A percentile compares a stretch with the other conserved stretches of the same genome.
Conservation (phyloP, 164 flowering plant genomes). For the Piper betle region DNA sequence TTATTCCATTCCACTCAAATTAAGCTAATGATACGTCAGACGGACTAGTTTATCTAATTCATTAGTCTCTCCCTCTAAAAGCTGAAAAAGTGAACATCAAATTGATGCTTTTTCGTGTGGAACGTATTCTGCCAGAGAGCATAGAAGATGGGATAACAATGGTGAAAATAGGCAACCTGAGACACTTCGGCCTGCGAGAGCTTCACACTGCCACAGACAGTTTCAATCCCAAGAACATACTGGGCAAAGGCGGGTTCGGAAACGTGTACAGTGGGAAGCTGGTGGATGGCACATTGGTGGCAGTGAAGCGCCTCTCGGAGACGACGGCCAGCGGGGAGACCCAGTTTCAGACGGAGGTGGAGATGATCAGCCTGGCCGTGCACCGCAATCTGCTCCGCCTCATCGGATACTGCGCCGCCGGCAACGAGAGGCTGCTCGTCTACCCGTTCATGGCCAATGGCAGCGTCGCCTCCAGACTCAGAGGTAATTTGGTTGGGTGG, state of each 20-base stretch:
- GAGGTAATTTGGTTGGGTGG: constrained; percentile 6
- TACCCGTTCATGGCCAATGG: constrained; percentile 95
- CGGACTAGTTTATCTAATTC: too few relatives aligned
- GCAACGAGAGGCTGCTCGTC: constrained; percentile 61
- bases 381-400: constrained; percentile 70
- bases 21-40: too few relatives aligned
- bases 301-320: constrained; percentile 77
- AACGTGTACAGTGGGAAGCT: constrained; percentile 76
- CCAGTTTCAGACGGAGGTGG: constrained; percentile 75
- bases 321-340: constrained; percentile 40
- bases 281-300: constrained; percentile 59
- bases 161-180: constrained; percentile 57
- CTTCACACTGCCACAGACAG: constrained; percentile 75
- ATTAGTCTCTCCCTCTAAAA: too few relatives aligned
- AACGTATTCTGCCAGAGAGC: constrained; percentile 28
- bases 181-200: constrained; percentile 54
- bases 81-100: too few relatives aligned
- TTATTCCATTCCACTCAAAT: too few relatives aligned
- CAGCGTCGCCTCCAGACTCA: constrained; percentile 75
- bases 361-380: constrained; percentile 88
- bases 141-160: constrained; percentile 56
- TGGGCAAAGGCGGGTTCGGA: constrained; percentile 90
- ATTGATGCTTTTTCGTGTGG: too few relatives aligned
- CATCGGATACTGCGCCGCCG: constrained; percentile 66
- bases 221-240: constrained; percentile 66